Evolutionary conservation across 2,329 filamentous ascomycete genomes (phyloP).

Genomic region (Fusarium heterosporum): DNA sequence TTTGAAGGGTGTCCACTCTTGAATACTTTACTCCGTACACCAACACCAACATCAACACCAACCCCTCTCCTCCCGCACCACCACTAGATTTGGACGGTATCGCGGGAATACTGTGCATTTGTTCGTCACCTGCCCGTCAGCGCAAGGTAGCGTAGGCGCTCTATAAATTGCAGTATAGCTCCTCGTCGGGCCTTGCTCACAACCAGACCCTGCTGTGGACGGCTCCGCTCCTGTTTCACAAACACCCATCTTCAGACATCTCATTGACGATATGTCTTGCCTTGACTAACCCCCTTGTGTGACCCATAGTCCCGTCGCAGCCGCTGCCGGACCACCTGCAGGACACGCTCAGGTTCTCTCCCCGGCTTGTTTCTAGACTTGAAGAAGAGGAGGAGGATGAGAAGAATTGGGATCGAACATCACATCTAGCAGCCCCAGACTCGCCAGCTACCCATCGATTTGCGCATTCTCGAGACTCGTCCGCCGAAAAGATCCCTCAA

Average conservation of each 20-base stretch:
- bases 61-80: conserved; percentile 43
- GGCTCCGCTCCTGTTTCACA: conserved; percentile 38
- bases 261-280: conserved; percentile 30
- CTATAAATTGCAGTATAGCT: conserved; percentile 2
- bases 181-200: conserved; percentile 8
- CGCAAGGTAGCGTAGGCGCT: conserved; percentile 7
- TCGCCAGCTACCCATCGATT: conserved; percentile 55
- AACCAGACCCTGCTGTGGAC: conserved; percentile 24
- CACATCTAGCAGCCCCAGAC: conserved; percentile 60
- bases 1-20: conserved; percentile 35
- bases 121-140: conserved; percentile 27
- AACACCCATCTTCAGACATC: conserved; percentile 31
- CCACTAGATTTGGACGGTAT: conserved; percentile 34
- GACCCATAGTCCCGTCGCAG: conserved; percentile 67
- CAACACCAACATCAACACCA: conserved; percentile 20
- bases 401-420: conserved; percentile 62
- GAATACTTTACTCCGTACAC: conserved; percentile 24
- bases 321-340: conserved; percentile 67
- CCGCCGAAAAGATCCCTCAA: conserved; percentile 63
- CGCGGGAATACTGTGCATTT: conserved; percentile 43
- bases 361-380: conserved; percentile 62
- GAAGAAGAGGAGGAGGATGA: conserved; percentile 66
- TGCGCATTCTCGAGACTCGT: conserved; percentile 69
- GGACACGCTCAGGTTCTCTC: conserved; percentile 64
- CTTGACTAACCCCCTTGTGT: conserved; percentile 45